Evolutionary conservation across 2,329 filamentous ascomycete genomes (phyloP).

Genomic region (Arthrinium phaeospermum): DNA sequence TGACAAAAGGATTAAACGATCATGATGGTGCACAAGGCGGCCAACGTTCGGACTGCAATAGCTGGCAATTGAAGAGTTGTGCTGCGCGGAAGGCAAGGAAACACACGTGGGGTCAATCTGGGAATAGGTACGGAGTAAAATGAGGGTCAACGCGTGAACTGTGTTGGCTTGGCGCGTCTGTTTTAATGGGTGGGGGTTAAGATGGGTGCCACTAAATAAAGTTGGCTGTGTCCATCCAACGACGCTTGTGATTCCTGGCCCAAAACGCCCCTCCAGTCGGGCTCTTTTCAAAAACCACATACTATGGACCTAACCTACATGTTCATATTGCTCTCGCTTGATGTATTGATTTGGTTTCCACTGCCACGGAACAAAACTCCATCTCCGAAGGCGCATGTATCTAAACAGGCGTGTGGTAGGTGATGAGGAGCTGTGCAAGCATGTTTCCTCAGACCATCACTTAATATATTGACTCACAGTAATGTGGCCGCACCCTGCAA

Average conservation of each 20-base stretch:
- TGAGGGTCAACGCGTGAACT: neutral
- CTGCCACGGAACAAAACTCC: too few species aligned
- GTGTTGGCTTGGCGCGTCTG: neutral
- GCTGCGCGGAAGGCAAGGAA: neutral
- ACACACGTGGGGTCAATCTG: neutral
- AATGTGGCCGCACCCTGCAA: neutral
- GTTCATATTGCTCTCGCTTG: too few species aligned
- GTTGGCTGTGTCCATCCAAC: neutral
- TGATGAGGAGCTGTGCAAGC: neutral
- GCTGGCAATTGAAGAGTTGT: neutral
- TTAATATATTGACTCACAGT: neutral
- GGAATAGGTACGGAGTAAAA: neutral
- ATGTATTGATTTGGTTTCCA: too few species aligned
- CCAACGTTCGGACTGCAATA: neutral
- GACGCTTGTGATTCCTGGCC: neutral
- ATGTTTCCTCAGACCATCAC: neutral
- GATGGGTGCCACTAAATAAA: slow-evolving; percentile 9
- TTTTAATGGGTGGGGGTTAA: slow-evolving; percentile 4
- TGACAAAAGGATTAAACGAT: neutral
- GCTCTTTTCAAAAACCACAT: too few species aligned
- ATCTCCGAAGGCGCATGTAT: too few species aligned
- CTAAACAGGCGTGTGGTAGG: too few species aligned
- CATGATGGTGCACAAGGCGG: neutral
- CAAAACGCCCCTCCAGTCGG: too few species aligned
- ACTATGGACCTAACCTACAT: too few species aligned